Evolutionary conservation across 2,329 filamentous ascomycete species (phyloP).

Genomic region (Trichoderma afroharzianum): DNA sequence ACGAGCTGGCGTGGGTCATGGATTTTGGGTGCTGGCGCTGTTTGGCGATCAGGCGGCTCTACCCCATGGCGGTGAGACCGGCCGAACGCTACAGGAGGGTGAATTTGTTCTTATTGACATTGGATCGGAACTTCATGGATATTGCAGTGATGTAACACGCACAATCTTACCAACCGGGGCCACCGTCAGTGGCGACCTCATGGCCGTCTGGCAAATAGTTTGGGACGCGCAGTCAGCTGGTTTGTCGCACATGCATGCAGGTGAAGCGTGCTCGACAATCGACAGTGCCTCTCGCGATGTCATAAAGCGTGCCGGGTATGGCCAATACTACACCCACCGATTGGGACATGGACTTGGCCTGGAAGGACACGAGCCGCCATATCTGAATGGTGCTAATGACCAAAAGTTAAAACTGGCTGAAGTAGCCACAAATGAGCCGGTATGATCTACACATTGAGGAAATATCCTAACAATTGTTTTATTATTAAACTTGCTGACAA

Average conservation of each 20-base stretch:
- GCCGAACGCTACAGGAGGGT: background rate
- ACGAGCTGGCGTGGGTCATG: background rate
- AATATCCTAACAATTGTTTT: background rate
- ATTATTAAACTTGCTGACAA: background rate
- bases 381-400: background rate
- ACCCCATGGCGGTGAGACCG: background rate
- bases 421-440: background rate
- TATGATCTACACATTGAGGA: background rate
- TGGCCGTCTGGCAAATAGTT: background rate
- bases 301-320: background rate
- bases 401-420: background rate
- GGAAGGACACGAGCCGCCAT: background rate
- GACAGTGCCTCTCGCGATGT: background rate
- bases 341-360: background rate
- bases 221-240: background rate
- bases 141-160: background rate
- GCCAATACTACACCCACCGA: background rate
- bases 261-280: background rate
- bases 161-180: background rate
- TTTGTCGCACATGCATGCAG: background rate
- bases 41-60: background rate
- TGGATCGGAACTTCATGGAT: background rate
- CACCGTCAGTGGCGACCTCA: background rate
- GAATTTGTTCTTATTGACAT: background rate
- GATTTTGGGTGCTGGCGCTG: background rate